phyloP scores from a whole-genome alignment of 2,329 filamentous ascomycete genomes.

The Bipolaris bicolor region DNA sequence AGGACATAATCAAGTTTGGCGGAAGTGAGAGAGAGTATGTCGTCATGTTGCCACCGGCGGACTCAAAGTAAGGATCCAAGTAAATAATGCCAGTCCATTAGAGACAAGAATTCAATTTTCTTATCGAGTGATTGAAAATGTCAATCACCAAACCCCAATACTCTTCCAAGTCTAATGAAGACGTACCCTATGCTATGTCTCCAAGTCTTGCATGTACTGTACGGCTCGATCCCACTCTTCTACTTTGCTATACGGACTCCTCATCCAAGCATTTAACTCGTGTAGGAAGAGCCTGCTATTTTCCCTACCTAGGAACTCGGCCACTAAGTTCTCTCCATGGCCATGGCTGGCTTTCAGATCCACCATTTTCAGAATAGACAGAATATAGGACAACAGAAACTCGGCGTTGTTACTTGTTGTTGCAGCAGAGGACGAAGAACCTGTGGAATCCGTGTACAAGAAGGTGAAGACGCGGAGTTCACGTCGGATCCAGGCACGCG shows the following conservation, averaged over 20 bases:
- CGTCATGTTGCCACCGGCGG: constrained; percentile 72
- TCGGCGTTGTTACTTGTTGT: constrained; percentile 71
- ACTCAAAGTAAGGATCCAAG: constrained; percentile 13
- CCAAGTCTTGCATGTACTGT: constrained; percentile 62
- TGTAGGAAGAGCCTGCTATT: constrained; percentile 80
- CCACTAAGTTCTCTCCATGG: constrained; percentile 77
- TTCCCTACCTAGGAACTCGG: constrained; percentile 77
- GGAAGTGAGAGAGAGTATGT: constrained; percentile 92
- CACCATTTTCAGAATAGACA: constrained; percentile 81
- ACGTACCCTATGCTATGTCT: neutral
- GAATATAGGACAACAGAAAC: constrained; percentile 83
- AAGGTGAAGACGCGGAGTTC: constrained; percentile 86
- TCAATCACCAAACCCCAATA: no score
- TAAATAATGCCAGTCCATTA: neutral
- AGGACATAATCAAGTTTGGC: constrained; percentile 88
- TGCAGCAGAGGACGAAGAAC: constrained; percentile 24
- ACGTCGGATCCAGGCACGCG: constrained; percentile 79
- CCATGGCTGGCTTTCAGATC: constrained; percentile 81
- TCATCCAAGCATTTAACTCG: constrained; percentile 80
- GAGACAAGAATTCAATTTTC: neutral
- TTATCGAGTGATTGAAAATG: no score
- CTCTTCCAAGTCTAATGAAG: neutral
- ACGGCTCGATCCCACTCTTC: constrained; percentile 81
- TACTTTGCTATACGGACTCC: constrained; percentile 76
- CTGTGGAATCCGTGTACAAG: constrained; percentile 55